phyloP scores from a whole-genome alignment of 2,329 filamentous ascomycete species.

The Talaromyces sp. region DNA sequence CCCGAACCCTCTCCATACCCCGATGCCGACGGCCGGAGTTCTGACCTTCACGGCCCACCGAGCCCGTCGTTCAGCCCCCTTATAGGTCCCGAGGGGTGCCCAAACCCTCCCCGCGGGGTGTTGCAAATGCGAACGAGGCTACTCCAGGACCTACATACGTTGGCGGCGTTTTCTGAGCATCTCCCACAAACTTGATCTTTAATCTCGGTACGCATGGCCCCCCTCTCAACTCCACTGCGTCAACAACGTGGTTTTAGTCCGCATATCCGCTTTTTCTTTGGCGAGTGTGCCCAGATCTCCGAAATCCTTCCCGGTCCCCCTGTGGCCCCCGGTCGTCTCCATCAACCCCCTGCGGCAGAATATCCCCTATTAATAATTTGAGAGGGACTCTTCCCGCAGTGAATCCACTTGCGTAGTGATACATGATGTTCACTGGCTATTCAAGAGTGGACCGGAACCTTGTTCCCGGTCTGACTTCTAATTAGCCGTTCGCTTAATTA shows the following conservation, averaged over 20 bases:
- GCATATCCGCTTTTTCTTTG: neutral
- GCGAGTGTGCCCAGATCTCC: neutral
- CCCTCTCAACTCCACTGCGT: neutral
- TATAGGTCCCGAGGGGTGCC: slow-evolving; percentile 1
- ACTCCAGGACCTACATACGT: neutral
- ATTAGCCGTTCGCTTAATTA: slow-evolving; percentile 7
- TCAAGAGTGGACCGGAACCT: slow-evolving; percentile 1
- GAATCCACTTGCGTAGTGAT: neutral
- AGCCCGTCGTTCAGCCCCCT: neutral
- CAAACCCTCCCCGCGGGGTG: slow-evolving; percentile 3
- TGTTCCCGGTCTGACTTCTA: neutral
- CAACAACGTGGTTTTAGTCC: neutral
- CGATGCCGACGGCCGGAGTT: slow-evolving; percentile 1
- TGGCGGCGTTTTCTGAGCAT: neutral
- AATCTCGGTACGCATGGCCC: neutral
- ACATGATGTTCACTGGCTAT: slow-evolving; percentile 5
- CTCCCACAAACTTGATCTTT: neutral
- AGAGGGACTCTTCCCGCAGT: neutral
- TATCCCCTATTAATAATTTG: neutral
- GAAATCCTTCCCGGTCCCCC: neutral
- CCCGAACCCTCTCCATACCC: neutral
- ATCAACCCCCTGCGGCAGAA: neutral
- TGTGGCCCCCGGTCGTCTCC: neutral
- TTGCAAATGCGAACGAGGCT: neutral
- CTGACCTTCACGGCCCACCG: slow-evolving; percentile 2